Base-by-base conservation (phyloP, 352 stramenopile genomes). In the Phytophthora cajani region DNA sequence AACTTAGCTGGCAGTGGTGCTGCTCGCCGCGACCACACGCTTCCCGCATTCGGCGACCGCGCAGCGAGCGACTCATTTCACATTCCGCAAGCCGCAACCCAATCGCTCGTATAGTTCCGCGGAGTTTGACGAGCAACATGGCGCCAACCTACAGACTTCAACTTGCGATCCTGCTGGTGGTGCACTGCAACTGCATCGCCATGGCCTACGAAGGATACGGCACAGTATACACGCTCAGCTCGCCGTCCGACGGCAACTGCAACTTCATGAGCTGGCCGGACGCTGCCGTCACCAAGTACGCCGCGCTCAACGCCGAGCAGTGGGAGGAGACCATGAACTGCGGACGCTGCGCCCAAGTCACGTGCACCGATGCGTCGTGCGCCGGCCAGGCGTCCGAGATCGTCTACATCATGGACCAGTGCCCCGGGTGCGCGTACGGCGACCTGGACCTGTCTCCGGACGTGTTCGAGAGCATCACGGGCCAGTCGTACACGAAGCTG, bases 331-430 rank as follows among this genome's bases (percentile, higher is more conserved):
- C 64, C 17, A 77, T 74, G 66, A 79, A 85, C 64, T 88, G 81
- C 59, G 81, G 81, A 1, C 77, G 77, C 5, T 89, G 81, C 33
- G 81, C 75, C 0, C 44, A 82, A 68, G 79, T 87, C 2, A 71
- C 66, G 32, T 93, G 84, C 58, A 79, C 74, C 9, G 85, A 93
- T 65, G 44, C 75, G 17, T 71, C 62, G 42, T 93, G 85, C 64
- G 40, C 70, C 3, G 71, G 69, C 52, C 59, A 71, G 56, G 58
- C 69, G 30, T 79, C 76, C 42, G 82, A 90, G 74, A 69, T 84
- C 44, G 85, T 89, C 5, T 79, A 91, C 62, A 87, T 93, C 56
- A 72, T 90, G 19, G 85, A 93, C 66, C 80, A 88, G 62, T 93
- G 85, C 64, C 81, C 83, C 12, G 79, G 75, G 16, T 91, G 83